Evolutionary conservation across 2,329 filamentous ascomycete species (phyloP).

Genomic region (Bipolaris oryzae): DNA sequence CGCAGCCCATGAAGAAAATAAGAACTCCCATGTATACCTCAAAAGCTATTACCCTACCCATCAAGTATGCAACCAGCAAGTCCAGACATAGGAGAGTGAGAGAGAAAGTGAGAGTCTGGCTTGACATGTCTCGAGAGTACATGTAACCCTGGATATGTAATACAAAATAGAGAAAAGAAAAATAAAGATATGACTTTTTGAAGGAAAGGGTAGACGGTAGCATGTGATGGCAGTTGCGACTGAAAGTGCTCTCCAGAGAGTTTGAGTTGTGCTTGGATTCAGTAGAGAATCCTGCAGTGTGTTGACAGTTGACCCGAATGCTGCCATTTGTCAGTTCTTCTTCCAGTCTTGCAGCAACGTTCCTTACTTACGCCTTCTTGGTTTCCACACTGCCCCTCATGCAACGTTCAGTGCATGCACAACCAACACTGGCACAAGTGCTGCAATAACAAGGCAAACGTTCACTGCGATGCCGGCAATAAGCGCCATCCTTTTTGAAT

Average conservation of each 20-base stretch:
- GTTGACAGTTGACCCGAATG: background rate
- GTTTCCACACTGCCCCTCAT: conserved; percentile 5
- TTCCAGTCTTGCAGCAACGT: too few species aligned
- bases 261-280: background rate
- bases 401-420: conserved; percentile 26
- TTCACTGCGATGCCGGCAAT: conserved; percentile 41
- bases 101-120: background rate
- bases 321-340: background rate
- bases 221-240: background rate
- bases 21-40: background rate
- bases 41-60: background rate
- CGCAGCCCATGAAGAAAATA: background rate
- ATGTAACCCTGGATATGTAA: conserved; percentile 17
- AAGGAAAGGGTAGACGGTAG: background rate
- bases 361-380: conserved; percentile 2
- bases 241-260: background rate
- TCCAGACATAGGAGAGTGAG: background rate
- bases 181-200: conserved; percentile 1
- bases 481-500: conserved; percentile 41
- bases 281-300: background rate
- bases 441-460: conserved; percentile 27
- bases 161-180: conserved; percentile 10
- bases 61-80: conserved; percentile 5
- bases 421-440: conserved; percentile 36
- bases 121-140: background rate